Evolutionary conservation across 495 filamentous ascomycete genomes (phyloP).

Genomic region (Hamigera avellanea): DNA sequence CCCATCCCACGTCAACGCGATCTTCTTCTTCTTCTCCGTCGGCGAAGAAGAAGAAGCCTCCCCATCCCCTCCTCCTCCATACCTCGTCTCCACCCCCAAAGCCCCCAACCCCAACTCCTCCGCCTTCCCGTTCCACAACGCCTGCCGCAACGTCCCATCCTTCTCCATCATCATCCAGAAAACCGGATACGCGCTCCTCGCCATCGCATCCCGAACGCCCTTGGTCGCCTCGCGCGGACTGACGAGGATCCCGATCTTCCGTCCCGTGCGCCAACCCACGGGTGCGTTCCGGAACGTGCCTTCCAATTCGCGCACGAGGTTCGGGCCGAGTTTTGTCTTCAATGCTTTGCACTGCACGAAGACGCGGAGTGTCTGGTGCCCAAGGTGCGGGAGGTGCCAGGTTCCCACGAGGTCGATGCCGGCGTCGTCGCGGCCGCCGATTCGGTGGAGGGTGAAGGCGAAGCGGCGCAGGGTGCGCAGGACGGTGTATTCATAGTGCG

Average conservation of each 20-base stretch:
- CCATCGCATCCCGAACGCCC: constrained; percentile 55
- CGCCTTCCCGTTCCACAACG: constrained; percentile 38
- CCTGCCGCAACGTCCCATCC: constrained; percentile 26
- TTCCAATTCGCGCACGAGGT: constrained; percentile 71
- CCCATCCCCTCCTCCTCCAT: constrained; percentile 26
- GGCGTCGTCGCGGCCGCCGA: constrained; percentile 62
- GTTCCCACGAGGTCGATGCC: constrained; percentile 80
- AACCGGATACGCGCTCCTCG: constrained; percentile 53
- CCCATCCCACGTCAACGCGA: constrained; percentile 49
- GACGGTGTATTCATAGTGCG: constrained; percentile 64
- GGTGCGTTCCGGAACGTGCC: constrained; percentile 65
- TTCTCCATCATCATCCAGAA: constrained; percentile 41
- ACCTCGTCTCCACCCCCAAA: constrained; percentile 47
- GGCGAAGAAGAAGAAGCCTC: constrained; percentile 1
- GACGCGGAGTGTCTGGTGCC: constrained; percentile 42
- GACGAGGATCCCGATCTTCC: constrained; percentile 54
- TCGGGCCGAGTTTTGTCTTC: constrained; percentile 44
- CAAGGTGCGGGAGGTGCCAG: constrained; percentile 51
- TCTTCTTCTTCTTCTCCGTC: constrained; percentile 11
- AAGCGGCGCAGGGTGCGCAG: constrained; percentile 46
- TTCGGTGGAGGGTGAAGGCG: constrained; percentile 56
- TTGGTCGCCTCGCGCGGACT: constrained; percentile 41
- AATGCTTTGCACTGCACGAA: constrained; percentile 75
- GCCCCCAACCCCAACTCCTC: constrained; percentile 51
- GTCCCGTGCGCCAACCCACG: constrained; percentile 47